phyloP scores from a whole-genome alignment of 257 asterid species.

The Echites panduratus region DNA sequence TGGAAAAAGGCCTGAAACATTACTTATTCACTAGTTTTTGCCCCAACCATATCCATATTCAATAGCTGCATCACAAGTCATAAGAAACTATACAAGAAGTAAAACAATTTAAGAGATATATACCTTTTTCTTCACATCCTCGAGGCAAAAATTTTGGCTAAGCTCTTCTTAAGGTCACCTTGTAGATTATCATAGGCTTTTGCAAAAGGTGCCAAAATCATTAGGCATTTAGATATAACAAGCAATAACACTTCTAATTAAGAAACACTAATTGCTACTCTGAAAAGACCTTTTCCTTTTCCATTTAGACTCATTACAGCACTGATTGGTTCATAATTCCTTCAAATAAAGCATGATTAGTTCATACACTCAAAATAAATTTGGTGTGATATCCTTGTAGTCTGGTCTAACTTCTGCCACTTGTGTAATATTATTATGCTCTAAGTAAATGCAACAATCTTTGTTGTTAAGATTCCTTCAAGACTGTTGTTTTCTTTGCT shows the following conservation, averaged over 20 bases:
- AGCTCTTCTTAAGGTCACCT: conserved; percentile 55
- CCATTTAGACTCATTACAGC: too few species aligned
- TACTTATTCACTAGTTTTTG: too few species aligned
- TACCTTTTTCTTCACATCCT: conserved; percentile 75
- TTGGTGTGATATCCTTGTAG: too few species aligned
- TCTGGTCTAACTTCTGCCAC: neutral
- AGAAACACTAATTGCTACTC: neutral
- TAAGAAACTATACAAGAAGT: neutral
- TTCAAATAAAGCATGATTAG: too few species aligned
- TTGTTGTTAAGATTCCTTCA: neutral
- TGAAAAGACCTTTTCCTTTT: conserved; percentile 66
- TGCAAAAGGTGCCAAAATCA: conserved; percentile 24
- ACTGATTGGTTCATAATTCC: too few species aligned
- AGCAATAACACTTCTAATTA: neutral
- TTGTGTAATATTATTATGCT: neutral
- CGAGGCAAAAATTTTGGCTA: conserved; percentile 58
- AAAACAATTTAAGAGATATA: neutral
- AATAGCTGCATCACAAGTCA: conserved; percentile 42
- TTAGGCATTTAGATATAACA: neutral
- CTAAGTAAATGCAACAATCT: neutral
- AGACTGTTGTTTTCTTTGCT: neutral
- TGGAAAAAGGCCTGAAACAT: too few species aligned
- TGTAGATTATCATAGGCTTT: conserved; percentile 91
- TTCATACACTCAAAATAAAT: too few species aligned
- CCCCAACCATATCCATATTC: too few species aligned